Conservation (phyloP, 2,329 filamentous ascomycete species). For the Colletotrichum falcatum region DNA sequence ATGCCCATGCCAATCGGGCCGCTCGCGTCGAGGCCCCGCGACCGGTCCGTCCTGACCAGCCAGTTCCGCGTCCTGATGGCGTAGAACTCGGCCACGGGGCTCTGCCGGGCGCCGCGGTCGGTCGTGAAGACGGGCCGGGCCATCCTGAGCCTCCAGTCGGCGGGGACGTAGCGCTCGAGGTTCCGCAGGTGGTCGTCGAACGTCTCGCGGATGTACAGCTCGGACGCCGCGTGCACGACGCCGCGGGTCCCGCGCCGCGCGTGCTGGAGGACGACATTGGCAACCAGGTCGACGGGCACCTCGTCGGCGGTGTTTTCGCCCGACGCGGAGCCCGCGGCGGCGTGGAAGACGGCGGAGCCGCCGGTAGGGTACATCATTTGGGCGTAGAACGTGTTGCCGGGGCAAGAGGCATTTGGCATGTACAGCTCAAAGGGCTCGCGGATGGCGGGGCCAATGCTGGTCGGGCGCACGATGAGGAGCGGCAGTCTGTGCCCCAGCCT, state of each 20-base stretch:
- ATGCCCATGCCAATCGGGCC: background rate
- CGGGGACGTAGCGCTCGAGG: background rate
- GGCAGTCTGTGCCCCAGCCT: background rate
- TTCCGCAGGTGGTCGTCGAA: background rate
- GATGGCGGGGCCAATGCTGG: background rate
- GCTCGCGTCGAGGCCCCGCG: background rate
- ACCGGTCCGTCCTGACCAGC: background rate
- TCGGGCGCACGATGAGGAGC: background rate
- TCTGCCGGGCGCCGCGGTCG: background rate
- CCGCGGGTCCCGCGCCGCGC: background rate
- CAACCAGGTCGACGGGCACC: background rate
- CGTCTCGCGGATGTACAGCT: background rate
- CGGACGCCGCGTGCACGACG: background rate
- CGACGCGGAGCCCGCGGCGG: background rate
- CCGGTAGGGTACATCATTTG: background rate
- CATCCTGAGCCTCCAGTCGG: background rate
- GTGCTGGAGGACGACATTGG: slow-evolving; percentile 1
- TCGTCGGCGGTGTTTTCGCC: background rate
- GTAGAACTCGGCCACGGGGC: background rate
- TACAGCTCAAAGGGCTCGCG: background rate
- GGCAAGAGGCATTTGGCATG: background rate
- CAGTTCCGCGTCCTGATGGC: background rate
- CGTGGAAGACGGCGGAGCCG: background rate
- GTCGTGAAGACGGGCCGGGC: background rate
- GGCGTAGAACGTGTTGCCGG: background rate